Base-by-base conservation (phyloP, 169 alveolate species). In the Plasmodium malariae region DNA sequence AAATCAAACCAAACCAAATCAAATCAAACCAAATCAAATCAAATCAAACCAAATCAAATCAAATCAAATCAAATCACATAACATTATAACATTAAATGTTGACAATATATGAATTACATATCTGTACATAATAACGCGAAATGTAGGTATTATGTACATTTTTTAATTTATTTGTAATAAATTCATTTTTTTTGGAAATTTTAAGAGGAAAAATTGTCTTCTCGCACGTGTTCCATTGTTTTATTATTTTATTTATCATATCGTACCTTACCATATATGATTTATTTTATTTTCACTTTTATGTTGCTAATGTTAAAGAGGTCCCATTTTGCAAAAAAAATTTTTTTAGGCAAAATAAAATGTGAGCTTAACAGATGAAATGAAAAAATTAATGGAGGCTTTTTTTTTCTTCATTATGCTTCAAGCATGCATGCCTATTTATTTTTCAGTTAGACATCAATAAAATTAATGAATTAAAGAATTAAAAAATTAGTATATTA, bases 371-470 rank as follows among this genome's bases (percentile, higher is more conserved):
- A 21, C 24, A 57, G 24, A 19, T 57, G 34, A 19, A 57, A 57
- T 57, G 68, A 19, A 19, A 32, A 65, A 65, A 65, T 65, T 36
- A 12, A 36, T 32, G 28, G 30, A 65, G 74, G 11, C 30, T 65
- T 34, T 34, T 65, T 32, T 14, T 65, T 14, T 34, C 32, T 34
- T 17, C 14, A 63, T 32, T n/a, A n/a, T n/a, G n/a, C n/a, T n/a
- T n/a, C n/a, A n/a, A n/a, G n/a, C n/a, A n/a, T n/a, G 57, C 57
- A 5, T 48, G n/a, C n/a, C n/a, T n/a, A 48, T 48, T 14, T 48
- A 48, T n/a, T n/a, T n/a, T n/a, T n/a, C n/a, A n/a, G n/a, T n/a
- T n/a, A n/a, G n/a, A n/a, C n/a, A n/a, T n/a, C n/a, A n/a, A n/a
- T n/a, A n/a, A n/a, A n/a, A n/a, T n/a, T n/a, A n/a, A n/a, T n/a